phyloP scores from a whole-genome alignment of 192 early-diverging fungal species.

The Powellomyces hirtus region DNA sequence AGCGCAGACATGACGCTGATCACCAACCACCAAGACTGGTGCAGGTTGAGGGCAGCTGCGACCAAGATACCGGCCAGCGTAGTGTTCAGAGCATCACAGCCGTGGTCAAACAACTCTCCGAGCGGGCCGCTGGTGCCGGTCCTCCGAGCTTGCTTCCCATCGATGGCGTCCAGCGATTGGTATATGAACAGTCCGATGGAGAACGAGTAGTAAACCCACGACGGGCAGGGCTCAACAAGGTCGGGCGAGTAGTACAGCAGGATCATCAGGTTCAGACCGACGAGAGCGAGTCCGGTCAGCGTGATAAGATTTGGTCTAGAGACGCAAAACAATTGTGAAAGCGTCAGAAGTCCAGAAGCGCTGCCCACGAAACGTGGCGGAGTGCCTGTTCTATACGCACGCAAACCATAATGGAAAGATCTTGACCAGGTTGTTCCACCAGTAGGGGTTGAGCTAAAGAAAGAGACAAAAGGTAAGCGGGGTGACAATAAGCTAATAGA shows the following conservation, averaged over 20 bases:
- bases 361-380: too few relatives aligned
- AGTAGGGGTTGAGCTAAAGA: constrained; percentile 72
- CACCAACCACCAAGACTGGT: constrained; percentile 65
- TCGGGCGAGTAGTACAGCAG: constrained; percentile 73
- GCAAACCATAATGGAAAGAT: constrained; percentile 87
- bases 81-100: constrained; percentile 73
- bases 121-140: constrained; percentile 84
- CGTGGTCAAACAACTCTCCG: constrained; percentile 95
- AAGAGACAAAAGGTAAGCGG: neutral
- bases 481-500: neutral
- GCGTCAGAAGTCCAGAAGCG: too few relatives aligned
- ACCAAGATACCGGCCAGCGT: constrained; percentile 56
- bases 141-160: constrained; percentile 92
- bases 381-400: too few relatives aligned
- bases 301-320: constrained; percentile 86
- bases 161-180: constrained; percentile 89
- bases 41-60: constrained; percentile 64
- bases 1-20: constrained; percentile 50
- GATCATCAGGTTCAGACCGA: constrained; percentile 69
- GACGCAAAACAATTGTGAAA: neutral
- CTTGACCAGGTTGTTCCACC: constrained; percentile 77
- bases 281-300: constrained; percentile 75
- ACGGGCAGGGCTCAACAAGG: constrained; percentile 65
- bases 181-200: constrained; percentile 82
- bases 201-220: constrained; percentile 81